Conservation (phyloP, 2,329 filamentous ascomycete genomes). For the Penicillium sp. region DNA sequence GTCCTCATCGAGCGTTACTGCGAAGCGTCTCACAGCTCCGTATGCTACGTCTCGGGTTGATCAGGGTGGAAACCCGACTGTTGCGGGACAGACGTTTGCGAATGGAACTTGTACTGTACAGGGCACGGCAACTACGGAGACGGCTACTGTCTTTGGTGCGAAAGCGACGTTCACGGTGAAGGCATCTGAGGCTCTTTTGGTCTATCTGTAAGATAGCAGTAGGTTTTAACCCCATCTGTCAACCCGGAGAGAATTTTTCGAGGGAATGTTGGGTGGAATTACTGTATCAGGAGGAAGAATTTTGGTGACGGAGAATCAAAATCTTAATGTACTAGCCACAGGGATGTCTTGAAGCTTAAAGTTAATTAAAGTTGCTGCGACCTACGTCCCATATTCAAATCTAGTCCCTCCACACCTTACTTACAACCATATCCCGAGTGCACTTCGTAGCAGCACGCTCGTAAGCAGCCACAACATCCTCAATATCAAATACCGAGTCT, state of each 20-base stretch:
- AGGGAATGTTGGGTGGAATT: background rate
- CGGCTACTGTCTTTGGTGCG: constrained; percentile 29
- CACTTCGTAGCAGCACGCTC: constrained; percentile 20
- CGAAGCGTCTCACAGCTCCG: constrained; percentile 52
- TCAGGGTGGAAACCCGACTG: constrained; percentile 47
- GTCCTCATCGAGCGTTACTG: constrained; percentile 37
- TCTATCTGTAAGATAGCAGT: constrained; percentile 43
- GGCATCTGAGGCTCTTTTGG: constrained; percentile 55
- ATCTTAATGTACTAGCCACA: background rate
- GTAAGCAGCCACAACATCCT: constrained; percentile 16
- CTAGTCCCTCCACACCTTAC: constrained; percentile 14
- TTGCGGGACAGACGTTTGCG: constrained; percentile 53
- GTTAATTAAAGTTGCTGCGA: background rate
- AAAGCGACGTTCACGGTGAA: constrained; percentile 47
- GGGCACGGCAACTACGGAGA: constrained; percentile 39
- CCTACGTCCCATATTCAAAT: background rate
- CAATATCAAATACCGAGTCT: constrained; percentile 20
- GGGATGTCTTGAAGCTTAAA: background rate
- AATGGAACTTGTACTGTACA: constrained; percentile 52
- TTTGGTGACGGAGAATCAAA: background rate
- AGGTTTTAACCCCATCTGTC: background rate
- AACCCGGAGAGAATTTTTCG: too few species aligned
- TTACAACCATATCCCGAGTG: constrained; percentile 21
- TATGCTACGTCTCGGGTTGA: constrained; percentile 52
- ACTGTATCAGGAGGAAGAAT: background rate